Evolutionary conservation across 345 rosid species (phyloP).

Genomic region (Orychophragmus violaceus): DNA sequence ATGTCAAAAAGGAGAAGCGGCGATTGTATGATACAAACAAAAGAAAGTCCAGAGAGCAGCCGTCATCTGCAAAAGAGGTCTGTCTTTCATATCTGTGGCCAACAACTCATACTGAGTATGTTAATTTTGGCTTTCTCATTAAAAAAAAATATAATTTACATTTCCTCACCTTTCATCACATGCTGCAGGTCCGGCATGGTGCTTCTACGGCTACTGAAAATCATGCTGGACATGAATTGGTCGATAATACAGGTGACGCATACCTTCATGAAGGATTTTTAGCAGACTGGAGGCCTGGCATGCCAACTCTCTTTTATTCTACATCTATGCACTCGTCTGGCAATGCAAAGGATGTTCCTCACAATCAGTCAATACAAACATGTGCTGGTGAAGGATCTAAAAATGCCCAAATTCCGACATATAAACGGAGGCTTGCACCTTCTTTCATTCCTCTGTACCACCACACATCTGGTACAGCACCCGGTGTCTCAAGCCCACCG

Average conservation of each 20-base stretch:
- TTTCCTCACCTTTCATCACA: conserved; percentile 16
- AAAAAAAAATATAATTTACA: background rate
- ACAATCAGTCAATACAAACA: conserved; percentile 14
- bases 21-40: conserved; percentile 51
- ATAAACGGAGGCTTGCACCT: conserved; percentile 33
- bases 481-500: too few relatives aligned
- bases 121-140: conserved; percentile 13
- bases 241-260: conserved; percentile 51
- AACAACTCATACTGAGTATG: too few relatives aligned
- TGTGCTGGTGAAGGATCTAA: conserved; percentile 32
- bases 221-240: conserved; percentile 49
- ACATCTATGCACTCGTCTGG: conserved; percentile 19
- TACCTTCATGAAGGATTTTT: conserved; percentile 40
- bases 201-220: conserved; percentile 40
- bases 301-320: conserved; percentile 37
- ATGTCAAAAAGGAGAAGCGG: conserved; percentile 69
- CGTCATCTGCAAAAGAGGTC: conserved; percentile 52
- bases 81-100: conserved; percentile 28
- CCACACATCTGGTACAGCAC: too few relatives aligned
- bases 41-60: conserved; percentile 57
- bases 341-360: conserved; percentile 30
- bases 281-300: conserved; percentile 70
- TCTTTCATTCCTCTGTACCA: conserved; percentile 10
- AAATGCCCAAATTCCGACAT: conserved; percentile 28
- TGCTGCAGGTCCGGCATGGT: conserved; percentile 49